Conservation (phyloP, 2,329 filamentous ascomycete genomes). For the Diaporthe caulivora region DNA sequence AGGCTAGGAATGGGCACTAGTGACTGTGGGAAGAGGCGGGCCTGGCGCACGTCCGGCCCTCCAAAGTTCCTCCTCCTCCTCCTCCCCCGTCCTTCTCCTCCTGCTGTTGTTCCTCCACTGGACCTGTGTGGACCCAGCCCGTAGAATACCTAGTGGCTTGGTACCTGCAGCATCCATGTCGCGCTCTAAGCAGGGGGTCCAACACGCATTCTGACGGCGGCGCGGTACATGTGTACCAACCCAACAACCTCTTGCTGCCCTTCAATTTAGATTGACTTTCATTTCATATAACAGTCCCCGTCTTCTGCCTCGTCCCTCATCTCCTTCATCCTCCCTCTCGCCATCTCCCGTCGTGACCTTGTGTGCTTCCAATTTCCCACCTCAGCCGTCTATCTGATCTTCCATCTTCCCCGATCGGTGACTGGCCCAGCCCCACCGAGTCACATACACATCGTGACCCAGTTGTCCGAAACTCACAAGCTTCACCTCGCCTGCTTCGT, state of each 20-base stretch:
- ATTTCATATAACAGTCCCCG: conserved; percentile 25
- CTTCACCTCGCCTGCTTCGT: conserved; percentile 3
- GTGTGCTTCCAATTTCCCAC: background rate
- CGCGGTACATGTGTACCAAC: background rate
- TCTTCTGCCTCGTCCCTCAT: conserved; percentile 9
- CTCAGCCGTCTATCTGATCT: background rate
- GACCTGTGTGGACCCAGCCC: background rate
- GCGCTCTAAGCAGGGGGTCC: background rate
- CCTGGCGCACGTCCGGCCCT: conserved; percentile 3
- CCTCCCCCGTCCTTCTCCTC: background rate
- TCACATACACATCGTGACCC: background rate
- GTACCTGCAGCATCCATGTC: conserved; percentile 31
- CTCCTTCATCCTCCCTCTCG: background rate
- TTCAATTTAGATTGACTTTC: conserved; percentile 23
- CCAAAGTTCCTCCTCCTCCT: conserved; percentile 5
- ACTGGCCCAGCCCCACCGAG: background rate
- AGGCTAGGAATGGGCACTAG: conserved; percentile 6
- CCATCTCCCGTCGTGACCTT: background rate
- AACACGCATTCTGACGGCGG: background rate
- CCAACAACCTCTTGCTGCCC: conserved; percentile 9
- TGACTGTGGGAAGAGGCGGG: conserved; percentile 14
- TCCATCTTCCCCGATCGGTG: background rate
- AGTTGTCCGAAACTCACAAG: conserved; percentile 13
- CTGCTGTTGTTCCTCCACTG: background rate
- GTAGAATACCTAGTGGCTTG: conserved; percentile 16